Percentiles rank a stretch among this genome's conserved stretches.
These are phyloP conservation scores for Hyaloscypha bicolor DNA, from an alignment of 495 filamentous ascomycete genomes.

Conservation along the genomic window DNA sequence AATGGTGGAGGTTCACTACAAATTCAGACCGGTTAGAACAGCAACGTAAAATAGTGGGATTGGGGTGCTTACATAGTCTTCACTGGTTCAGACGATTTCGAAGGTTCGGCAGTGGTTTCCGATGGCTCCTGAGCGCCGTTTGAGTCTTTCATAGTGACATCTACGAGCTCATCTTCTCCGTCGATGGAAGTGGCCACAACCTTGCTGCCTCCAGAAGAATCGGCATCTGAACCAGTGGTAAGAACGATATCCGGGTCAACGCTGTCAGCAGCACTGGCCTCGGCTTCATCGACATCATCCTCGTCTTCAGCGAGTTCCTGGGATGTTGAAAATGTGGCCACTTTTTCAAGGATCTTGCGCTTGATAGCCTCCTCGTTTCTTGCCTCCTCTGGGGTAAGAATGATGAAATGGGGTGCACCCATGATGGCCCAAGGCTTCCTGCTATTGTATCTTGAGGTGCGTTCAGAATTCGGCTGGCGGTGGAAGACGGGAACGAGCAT, in stretches of 20 bases:
- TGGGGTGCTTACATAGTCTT: not conserved
- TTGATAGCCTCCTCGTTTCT: conserved; percentile 51
- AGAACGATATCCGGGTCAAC: conserved; percentile 72
- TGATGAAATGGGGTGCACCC: conserved; percentile 51
- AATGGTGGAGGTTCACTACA: conserved; percentile 14
- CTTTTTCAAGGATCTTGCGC: conserved; percentile 51
- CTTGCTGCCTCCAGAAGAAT: conserved; percentile 67
- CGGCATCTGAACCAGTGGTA: conserved; percentile 71
- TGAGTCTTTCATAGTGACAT: conserved; percentile 78
- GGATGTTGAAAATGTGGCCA: conserved; percentile 43
- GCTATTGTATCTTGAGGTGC: conserved; percentile 11
- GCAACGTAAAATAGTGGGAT: not conserved
- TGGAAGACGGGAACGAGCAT: conserved; percentile 83
- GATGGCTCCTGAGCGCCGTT: not conserved
- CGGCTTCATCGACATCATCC: conserved; percentile 51
- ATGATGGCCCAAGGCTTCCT: conserved; percentile 34
- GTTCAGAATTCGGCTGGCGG: conserved; percentile 40
- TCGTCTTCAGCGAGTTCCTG: conserved; percentile 34
- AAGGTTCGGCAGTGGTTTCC: not conserved
- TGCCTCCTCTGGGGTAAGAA: conserved; percentile 49
- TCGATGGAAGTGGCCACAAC: conserved; percentile 77
- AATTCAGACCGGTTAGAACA: not conserved
- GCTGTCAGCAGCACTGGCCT: conserved; percentile 45
- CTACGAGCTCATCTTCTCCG: conserved; percentile 88
- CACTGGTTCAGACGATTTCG: conserved; percentile 4